Conservation (phyloP, 2,329 filamentous ascomycete species). For the Chaetomium sp. region DNA sequence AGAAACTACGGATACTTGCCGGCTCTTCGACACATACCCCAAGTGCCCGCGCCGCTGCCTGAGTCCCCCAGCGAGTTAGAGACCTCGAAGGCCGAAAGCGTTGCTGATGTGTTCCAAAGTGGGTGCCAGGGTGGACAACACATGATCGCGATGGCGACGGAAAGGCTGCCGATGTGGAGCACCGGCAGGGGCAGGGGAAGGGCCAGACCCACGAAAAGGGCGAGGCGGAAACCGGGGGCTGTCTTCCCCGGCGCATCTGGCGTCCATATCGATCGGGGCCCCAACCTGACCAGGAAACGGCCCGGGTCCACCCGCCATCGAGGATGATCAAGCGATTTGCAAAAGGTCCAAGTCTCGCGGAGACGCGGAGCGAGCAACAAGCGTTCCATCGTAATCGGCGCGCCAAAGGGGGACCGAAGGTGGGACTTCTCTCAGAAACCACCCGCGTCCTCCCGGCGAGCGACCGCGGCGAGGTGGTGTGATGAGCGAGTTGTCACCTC, state of each 20-base stretch:
- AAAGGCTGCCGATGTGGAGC: slow-evolving; percentile 17
- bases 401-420: background rate
- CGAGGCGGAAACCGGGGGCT: slow-evolving; percentile 23
- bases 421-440: background rate
- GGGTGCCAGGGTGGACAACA: slow-evolving; percentile 6
- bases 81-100: background rate
- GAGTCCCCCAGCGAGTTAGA: slow-evolving; percentile 5
- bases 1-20: slow-evolving; percentile 5
- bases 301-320: slow-evolving; percentile 12
- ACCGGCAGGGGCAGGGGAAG: background rate
- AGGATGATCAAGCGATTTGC: background rate
- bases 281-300: slow-evolving; percentile 21
- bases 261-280: slow-evolving; percentile 18
- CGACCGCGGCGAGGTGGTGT: background rate
- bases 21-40: slow-evolving; percentile 4
- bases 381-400: background rate
- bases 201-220: slow-evolving; percentile 5
- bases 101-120: background rate
- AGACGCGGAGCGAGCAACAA: background rate
- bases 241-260: slow-evolving; percentile 23
- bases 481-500: background rate
- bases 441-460: background rate
- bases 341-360: background rate
- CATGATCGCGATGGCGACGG: slow-evolving; percentile 7
- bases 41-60: slow-evolving; percentile 9